Base-by-base conservation (phyloP, 805 yeast species). In the Saccharomycopsis schoenii region DNA sequence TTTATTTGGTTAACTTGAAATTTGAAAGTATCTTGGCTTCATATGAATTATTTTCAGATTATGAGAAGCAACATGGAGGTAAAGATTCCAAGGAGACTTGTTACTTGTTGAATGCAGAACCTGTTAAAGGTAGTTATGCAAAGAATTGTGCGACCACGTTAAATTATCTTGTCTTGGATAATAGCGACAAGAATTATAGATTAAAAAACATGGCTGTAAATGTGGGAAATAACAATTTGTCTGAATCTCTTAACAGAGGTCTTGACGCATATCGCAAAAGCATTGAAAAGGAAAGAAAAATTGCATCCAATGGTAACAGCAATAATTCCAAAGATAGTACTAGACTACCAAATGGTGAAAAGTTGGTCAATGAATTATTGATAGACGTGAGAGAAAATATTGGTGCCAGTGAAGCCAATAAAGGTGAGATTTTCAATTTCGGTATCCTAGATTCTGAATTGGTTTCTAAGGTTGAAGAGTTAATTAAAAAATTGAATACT, bases 181-280 rank as follows among this genome's bases (percentile, higher is more conserved):
- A 54, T n/a, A 50, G 19, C 40, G 65, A 60, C 40, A 61, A 61
- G 10, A 58, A 41, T 34, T 60, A 59, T 39, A 61, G 60, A 57
- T 58, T 63, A 34, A 47, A 56, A 29, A 63, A 60, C 40, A 25
- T 63, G 51, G 65, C 64, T 11, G 64, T 63, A 6, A 39, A 54
- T 47, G 61, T 63, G 24, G 65, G 65, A 19, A 61, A 60, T 41
- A 63, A 58, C 42, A 63, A 61, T 56, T 58, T 63, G 15, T 56
- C 57, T 11, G 65, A 63, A 39, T 61, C 64, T n/a, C 21, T 63
- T 15, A 60, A 61, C 15, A 63, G 57, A 39, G 65, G 65, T 14
- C 56, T 63, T 41, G 60, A 62, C 21, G 11, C 39, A 15, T 62
- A 40, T 21, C 56, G 56, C 43, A 34, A 52, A 17, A 55, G 55